These are phyloP conservation scores for Isoetes taiwanensis DNA, from an alignment of 75 land plant species.

Conservation along the genomic window DNA sequence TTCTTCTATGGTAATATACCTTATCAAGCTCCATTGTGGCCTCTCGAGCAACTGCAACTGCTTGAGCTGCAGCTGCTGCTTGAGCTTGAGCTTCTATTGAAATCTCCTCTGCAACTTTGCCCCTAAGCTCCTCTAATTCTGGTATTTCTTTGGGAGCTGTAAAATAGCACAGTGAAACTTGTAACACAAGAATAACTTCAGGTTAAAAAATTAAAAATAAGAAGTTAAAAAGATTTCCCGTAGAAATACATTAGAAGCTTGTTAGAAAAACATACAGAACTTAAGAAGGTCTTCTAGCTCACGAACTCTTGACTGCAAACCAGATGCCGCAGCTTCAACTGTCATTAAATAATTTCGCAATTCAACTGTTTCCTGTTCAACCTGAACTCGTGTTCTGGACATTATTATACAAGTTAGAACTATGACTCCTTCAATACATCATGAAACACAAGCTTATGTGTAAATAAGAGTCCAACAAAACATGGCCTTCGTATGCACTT, in stretches of 20 bases:
- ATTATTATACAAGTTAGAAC: neutral
- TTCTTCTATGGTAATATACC: constrained; percentile 2
- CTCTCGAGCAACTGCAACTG: constrained; percentile 24
- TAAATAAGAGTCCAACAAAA: neutral
- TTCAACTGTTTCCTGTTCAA: constrained; percentile 17
- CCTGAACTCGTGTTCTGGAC: constrained; percentile 21
- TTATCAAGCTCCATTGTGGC: constrained; percentile 30
- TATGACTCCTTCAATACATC: neutral
- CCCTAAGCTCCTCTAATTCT: constrained; percentile 19
- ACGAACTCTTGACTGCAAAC: constrained; percentile 23
- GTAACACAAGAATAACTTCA: too few relatives aligned
- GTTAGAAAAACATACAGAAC: constrained; percentile 20
- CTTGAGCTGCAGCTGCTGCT: constrained; percentile 20
- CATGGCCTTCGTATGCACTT: too few relatives aligned
- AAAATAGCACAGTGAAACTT: too few relatives aligned
- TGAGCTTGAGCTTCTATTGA: constrained; percentile 17
- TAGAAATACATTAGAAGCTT: too few relatives aligned
- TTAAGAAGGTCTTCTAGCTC: constrained; percentile 25
- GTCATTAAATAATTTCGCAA: constrained; percentile 24
- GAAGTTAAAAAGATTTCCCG: too few relatives aligned
- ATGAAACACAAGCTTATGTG: neutral
- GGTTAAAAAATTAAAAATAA: too few relatives aligned
- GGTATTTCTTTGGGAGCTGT: neutral
- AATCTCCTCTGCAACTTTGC: constrained; percentile 15
- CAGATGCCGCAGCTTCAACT: constrained; percentile 28